Evolutionary conservation across 257 asterid species (phyloP), one percentile per base, ranked within the genome.

Genomic region (Plantago elongata): DNA sequence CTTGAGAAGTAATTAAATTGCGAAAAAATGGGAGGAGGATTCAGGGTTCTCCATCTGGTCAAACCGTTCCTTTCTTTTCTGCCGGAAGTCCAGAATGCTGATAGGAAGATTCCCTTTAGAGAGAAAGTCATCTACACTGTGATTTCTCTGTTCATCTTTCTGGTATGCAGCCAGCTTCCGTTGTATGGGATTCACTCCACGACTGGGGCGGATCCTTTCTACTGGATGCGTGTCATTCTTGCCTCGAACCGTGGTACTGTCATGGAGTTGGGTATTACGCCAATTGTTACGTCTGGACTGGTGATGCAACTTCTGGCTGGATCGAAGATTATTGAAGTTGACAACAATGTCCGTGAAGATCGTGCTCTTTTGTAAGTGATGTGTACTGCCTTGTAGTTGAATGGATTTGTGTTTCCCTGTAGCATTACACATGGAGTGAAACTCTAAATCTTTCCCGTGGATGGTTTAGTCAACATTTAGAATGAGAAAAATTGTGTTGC

Each of bases 211-310:
- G 94, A 85, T 61, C 89, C 94, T 45, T 85, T 85, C 74, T 82
- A 78, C 70, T 82, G 89, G 89, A 85, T 85, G 87, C 87, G 90
- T 42, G 90, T 79, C 43, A 80, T 85, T 70, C 87, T 85, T 40
- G 90, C 90, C 37, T 83, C 94, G 9, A 83, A 69, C 67, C 90
- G 86, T 60, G 94, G 94, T 13, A 78, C 94, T 45, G 86, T 85
- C 47, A 85, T 85, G 94, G 94, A 85, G 80, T 71, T 85, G 68
- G 94, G 94, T 13, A 82, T 85, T 67, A 78, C 94, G 0, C 88
- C 94, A 57, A 83, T 85, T 14, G 90, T 85, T 60, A 85, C 94
- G 9, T 83, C 88, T 51, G 85, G 86, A 45, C 62, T 85, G 65
- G 89, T 85, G 64, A 82, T 85, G 84, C 90, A 85, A 27, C 83